Conservation (phyloP, 345 rosid species). For the Diplotaxis tenuifolia region DNA sequence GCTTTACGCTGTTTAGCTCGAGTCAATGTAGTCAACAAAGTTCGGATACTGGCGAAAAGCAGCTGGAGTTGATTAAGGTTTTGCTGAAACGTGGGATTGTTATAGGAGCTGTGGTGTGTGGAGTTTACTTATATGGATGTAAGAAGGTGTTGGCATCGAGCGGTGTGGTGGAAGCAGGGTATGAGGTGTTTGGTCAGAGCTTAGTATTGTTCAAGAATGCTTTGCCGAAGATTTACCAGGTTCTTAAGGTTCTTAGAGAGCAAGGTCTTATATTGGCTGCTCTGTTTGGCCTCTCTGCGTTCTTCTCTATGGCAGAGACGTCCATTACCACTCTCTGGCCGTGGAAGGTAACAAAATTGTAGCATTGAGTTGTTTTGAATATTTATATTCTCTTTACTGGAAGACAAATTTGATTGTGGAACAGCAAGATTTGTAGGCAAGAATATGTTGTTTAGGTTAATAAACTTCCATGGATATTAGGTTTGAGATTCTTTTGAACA, state of each 20-base stretch:
- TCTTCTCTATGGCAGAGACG: conserved; percentile 96
- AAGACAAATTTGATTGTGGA: not conserved
- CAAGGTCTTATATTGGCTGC: conserved; percentile 76
- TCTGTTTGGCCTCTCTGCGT: conserved; percentile 76
- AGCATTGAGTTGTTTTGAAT: not conserved
- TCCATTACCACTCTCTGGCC: conserved; percentile 93
- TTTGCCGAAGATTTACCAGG: conserved; percentile 71
- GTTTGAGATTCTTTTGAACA: not conserved
- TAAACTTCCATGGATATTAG: not conserved
- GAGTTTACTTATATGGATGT: conserved; percentile 55
- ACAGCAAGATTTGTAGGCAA: not conserved
- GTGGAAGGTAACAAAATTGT: conserved; percentile 67
- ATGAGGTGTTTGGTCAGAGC: conserved; percentile 67
- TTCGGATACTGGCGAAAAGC: conserved; percentile 13
- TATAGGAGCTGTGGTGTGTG: conserved; percentile 65
- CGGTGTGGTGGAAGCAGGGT: conserved; percentile 61
- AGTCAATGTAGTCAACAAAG: conserved; percentile 15
- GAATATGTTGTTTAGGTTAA: not conserved
- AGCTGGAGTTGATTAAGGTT: conserved; percentile 43
- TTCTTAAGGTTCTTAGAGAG: conserved; percentile 68
- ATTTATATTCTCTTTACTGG: conserved; percentile 4
- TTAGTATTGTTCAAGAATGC: conserved; percentile 57
- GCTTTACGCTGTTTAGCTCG: conserved; percentile 29
- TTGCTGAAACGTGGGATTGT: conserved; percentile 50
- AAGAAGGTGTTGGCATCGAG: conserved; percentile 65